Conservation (phyloP, 202 grass and related monocot species). For the Zizania palustris region DNA sequence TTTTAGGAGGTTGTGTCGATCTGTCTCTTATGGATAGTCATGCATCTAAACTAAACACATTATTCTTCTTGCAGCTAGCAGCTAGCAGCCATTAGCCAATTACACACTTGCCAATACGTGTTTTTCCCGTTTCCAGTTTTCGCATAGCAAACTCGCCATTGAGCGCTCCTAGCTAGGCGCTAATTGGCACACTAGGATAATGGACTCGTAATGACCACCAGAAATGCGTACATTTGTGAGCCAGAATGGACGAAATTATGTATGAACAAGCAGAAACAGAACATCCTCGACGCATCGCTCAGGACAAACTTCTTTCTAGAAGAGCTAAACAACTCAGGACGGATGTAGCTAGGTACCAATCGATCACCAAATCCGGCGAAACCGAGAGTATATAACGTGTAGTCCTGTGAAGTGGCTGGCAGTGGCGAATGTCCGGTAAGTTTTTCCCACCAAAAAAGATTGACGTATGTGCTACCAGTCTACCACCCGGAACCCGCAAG, state of each 20-base stretch:
- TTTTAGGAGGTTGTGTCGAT: too few relatives aligned
- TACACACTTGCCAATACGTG: too few relatives aligned
- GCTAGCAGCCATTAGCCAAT: too few relatives aligned
- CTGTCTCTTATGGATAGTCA: too few relatives aligned
- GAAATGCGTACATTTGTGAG: not conserved
- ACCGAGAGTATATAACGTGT: not conserved
- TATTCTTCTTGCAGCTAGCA: too few relatives aligned
- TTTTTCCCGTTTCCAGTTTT: too few relatives aligned
- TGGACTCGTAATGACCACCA: not conserved
- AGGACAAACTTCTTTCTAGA: not conserved
- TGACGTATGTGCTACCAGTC: too few relatives aligned
- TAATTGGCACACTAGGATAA: not conserved
- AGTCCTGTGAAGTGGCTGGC: not conserved
- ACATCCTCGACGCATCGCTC: not conserved
- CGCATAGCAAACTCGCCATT: too few relatives aligned
- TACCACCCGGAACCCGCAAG: not conserved
- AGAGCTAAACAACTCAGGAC: not conserved
- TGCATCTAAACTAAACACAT: too few relatives aligned
- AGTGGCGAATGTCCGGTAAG: not conserved
- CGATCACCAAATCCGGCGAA: conserved; percentile 6
- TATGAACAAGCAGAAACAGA: not conserved
- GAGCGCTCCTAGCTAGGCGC: too few relatives aligned
- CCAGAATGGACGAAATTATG: not conserved
- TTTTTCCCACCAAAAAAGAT: not conserved
- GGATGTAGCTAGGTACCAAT: not conserved